Evolutionary conservation across 129 eudicot genomes (phyloP).

Genomic region (Calendula officinalis): DNA sequence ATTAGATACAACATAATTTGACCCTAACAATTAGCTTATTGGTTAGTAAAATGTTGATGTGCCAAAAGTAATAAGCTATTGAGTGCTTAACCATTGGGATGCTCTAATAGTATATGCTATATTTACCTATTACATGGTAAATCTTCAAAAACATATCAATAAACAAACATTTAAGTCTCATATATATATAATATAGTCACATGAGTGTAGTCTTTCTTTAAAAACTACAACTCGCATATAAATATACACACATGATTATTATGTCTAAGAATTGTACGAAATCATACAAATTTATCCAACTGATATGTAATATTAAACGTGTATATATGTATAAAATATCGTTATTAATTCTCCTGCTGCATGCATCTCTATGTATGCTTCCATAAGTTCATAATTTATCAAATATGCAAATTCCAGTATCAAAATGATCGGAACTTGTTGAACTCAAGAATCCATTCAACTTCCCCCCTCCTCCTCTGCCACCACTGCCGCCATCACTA

Average conservation of each 20-base stretch:
- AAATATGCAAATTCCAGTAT: constrained; percentile 67
- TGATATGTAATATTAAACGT: constrained; percentile 13
- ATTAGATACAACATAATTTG: too few relatives aligned
- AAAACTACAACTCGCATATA: constrained; percentile 10
- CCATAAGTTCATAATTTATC: constrained; percentile 44
- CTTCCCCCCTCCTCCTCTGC: constrained; percentile 38
- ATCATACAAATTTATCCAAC: constrained; percentile 24
- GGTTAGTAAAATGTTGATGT: too few relatives aligned
- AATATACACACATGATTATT: constrained; percentile 20
- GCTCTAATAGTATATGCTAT: too few relatives aligned
- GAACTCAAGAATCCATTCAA: constrained; percentile 54
- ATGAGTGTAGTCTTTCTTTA: background rate
- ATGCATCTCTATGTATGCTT: constrained; percentile 15
- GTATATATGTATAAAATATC: constrained; percentile 7
- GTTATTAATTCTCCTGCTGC: constrained; percentile 12
- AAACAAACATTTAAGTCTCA: background rate
- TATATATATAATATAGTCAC: background rate
- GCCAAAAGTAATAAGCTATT: too few relatives aligned
- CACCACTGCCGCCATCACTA: too few relatives aligned
- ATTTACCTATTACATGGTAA: background rate
- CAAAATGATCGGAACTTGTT: constrained; percentile 47
- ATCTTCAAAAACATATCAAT: background rate
- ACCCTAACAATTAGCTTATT: too few relatives aligned
- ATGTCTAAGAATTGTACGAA: constrained; percentile 24
- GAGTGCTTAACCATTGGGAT: too few relatives aligned